Evolutionary conservation across 768 basidiomycete genomes (phyloP).

Genomic region (Lactarius evosmus): DNA sequence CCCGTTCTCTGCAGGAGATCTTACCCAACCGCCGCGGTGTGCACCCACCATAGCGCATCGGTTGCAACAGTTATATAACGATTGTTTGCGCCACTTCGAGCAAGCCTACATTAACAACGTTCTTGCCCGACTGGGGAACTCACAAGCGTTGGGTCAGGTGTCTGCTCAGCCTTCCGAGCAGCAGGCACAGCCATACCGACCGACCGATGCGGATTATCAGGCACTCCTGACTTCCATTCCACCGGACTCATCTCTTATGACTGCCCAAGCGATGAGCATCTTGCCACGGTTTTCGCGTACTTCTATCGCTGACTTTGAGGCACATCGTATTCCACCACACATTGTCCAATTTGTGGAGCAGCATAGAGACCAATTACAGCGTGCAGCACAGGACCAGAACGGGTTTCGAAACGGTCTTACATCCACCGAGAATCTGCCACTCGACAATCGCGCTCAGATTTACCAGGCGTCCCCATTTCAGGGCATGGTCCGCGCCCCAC

Average conservation of each 20-base stretch:
- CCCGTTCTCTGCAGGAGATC: not conserved
- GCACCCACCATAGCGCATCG: conserved; percentile 8
- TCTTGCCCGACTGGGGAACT: not conserved
- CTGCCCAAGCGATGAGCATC: conserved; percentile 11
- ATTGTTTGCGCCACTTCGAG: conserved; percentile 11
- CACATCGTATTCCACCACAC: conserved; percentile 14
- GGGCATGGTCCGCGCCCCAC: not conserved
- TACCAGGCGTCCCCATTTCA: conserved; percentile 6
- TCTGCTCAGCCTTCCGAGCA: conserved; percentile 7
- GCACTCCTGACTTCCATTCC: conserved; percentile 10
- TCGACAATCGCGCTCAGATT: conserved; percentile 14
- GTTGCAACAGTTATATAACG: conserved; percentile 13
- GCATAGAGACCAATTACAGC: conserved; percentile 15
- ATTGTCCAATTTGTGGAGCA: conserved; percentile 18
- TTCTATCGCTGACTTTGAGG: conserved; percentile 18
- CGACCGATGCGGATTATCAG: conserved; percentile 21
- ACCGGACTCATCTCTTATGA: conserved; percentile 1
- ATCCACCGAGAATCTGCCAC: conserved; percentile 7
- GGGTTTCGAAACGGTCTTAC: conserved; percentile 11
- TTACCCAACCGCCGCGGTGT: conserved; percentile 1
- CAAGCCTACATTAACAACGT: conserved; percentile 8
- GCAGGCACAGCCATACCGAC: conserved; percentile 15
- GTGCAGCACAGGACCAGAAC: conserved; percentile 19
- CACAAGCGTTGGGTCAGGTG: not conserved
- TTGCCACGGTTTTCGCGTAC: conserved; percentile 17